A percentile compares a stretch with the other conserved stretches of the same genome.
Evolutionary conservation across 2,329 filamentous ascomycete genomes (phyloP).

Genomic region (Neofusicoccum ribis): DNA sequence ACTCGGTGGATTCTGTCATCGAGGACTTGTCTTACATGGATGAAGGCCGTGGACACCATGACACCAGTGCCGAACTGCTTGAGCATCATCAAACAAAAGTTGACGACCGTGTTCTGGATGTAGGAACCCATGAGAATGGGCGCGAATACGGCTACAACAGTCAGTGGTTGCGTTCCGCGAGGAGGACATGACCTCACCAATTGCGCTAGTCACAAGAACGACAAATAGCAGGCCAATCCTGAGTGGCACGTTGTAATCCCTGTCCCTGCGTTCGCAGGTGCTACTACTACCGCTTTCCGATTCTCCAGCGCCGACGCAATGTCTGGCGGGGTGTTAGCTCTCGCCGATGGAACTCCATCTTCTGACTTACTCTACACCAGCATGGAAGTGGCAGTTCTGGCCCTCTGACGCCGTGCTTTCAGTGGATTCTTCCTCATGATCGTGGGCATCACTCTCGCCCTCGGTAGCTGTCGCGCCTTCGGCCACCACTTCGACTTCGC

Average conservation of each 20-base stretch:
- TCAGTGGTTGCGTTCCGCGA: background rate
- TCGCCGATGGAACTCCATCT: background rate
- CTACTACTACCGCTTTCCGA: constrained; percentile 12
- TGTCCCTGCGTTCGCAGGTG: constrained; percentile 49
- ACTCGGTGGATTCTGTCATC: background rate
- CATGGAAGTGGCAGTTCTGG: constrained; percentile 69
- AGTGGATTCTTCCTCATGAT: constrained; percentile 20
- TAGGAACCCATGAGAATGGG: constrained; percentile 65
- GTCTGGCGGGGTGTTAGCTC: constrained; percentile 35
- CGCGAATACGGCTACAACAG: constrained; percentile 53
- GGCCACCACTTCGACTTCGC: constrained; percentile 59
- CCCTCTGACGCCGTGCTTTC: constrained; percentile 8
- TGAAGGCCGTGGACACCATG: constrained; percentile 69
- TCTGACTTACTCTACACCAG: constrained; percentile 67
- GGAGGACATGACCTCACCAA: constrained; percentile 48
- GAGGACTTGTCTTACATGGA: constrained; percentile 53
- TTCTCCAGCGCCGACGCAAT: constrained; percentile 58
- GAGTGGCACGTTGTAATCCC: constrained; percentile 67
- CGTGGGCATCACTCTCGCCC: constrained; percentile 21
- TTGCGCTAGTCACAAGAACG: constrained; percentile 65
- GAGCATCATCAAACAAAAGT: constrained; percentile 60
- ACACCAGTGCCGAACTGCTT: constrained; percentile 74
- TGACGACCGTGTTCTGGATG: constrained; percentile 52
- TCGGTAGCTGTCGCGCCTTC: constrained; percentile 33
- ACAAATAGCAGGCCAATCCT: constrained; percentile 73